These are phyloP conservation scores for Collybiopsis luxurians DNA, from an alignment of 768 basidiomycete species.

Conservation along the genomic window DNA sequence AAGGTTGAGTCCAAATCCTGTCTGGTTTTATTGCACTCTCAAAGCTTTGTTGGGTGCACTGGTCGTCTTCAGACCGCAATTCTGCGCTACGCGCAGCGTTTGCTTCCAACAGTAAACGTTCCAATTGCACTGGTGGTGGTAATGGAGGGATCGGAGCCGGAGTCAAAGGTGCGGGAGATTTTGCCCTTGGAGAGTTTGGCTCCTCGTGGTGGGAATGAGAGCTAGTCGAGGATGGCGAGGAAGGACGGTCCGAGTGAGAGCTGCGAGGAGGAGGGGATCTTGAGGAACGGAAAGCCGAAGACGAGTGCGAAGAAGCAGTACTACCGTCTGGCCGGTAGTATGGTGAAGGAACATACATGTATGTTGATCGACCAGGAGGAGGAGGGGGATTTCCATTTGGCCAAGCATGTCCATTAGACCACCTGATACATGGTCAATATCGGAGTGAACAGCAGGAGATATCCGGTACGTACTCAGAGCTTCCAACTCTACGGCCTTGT, in stretches of 20 bases:
- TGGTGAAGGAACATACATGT: slow-evolving; percentile 33
- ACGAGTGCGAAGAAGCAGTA: slow-evolving; percentile 19
- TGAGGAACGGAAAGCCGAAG: not conserved
- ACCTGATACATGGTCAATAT: slow-evolving; percentile 36
- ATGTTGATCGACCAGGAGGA: slow-evolving; percentile 32
- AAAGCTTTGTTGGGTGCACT: not conserved
- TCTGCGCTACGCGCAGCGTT: not conserved
- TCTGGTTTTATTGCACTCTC: not conserved
- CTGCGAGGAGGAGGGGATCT: not conserved
- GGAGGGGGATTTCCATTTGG: slow-evolving; percentile 28
- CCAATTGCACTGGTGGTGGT: not conserved
- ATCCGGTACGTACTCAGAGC: not conserved
- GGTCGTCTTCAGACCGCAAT: not conserved
- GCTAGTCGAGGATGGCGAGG: not conserved
- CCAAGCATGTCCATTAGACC: slow-evolving; percentile 41
- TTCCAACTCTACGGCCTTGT: not conserved
- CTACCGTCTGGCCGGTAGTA: slow-evolving; percentile 42
- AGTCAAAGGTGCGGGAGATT: not conserved
- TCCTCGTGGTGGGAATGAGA: not conserved
- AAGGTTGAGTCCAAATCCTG: not conserved
- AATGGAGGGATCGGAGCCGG: not conserved
- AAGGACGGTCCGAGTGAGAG: not conserved
- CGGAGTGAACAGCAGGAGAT: slow-evolving; percentile 22
- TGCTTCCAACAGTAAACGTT: not conserved
- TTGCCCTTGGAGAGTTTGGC: not conserved